phyloP scores from a whole-genome alignment of 83 land plant genomes.

The Larix sibirica region DNA sequence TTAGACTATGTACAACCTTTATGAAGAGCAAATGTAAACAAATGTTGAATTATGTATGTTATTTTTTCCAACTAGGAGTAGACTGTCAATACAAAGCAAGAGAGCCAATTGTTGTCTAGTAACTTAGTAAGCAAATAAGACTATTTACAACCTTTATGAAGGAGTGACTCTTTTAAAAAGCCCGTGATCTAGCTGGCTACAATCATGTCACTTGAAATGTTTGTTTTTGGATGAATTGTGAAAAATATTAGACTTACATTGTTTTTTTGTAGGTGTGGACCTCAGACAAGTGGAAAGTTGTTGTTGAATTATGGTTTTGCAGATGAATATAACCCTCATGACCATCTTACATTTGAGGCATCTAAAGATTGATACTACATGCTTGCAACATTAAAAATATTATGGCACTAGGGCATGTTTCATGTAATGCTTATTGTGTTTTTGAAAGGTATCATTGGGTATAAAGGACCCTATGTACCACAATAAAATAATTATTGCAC shows the following conservation, averaged over 20 bases:
- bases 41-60: too few species aligned
- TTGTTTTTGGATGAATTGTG: neutral
- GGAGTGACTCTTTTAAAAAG: too few species aligned
- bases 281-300: constrained; percentile 94
- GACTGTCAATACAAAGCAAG: too few species aligned
- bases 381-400: neutral
- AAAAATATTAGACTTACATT: neutral
- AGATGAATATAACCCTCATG: constrained; percentile 95
- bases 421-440: constrained; percentile 8
- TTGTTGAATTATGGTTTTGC: constrained; percentile 97
- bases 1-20: constrained; percentile 21
- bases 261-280: constrained; percentile 83
- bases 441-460: constrained; percentile 71
- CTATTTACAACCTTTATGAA: too few species aligned
- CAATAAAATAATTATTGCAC: constrained; percentile 89
- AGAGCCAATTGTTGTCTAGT: too few species aligned
- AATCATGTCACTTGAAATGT: neutral
- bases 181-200: neutral
- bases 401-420: neutral
- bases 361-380: neutral
- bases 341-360: constrained; percentile 87
- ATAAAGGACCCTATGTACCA: constrained; percentile 97
- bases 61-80: too few species aligned
- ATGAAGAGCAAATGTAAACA: too few species aligned
- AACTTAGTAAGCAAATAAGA: too few species aligned